phyloP scores from a whole-genome alignment of 2,329 filamentous ascomycete genomes.

The Penicillium sp. region DNA sequence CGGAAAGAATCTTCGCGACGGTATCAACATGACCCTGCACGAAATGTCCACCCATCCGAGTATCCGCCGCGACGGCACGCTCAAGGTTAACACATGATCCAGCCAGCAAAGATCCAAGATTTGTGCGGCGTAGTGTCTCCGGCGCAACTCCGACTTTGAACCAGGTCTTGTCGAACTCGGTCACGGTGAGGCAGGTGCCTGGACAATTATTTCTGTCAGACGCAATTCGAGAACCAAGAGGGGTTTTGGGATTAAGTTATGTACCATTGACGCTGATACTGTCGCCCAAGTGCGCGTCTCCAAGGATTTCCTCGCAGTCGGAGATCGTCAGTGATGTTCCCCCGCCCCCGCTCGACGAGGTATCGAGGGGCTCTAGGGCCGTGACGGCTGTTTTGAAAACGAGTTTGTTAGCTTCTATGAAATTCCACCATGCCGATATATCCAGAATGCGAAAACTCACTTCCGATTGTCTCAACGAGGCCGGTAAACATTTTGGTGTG shows the following conservation, averaged over 20 bases:
- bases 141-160: slow-evolving; percentile 96
- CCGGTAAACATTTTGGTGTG: slow-evolving; percentile 81
- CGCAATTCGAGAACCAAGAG: neutral
- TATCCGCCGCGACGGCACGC: slow-evolving; percentile 84
- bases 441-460: slow-evolving; percentile 54
- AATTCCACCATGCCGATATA: neutral
- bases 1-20: slow-evolving; percentile 70
- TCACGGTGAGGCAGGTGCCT: slow-evolving; percentile 89
- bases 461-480: slow-evolving; percentile 88
- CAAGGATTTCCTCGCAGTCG: slow-evolving; percentile 72
- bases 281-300: slow-evolving; percentile 83
- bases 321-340: slow-evolving; percentile 89
- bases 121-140: slow-evolving; percentile 92
- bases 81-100: slow-evolving; percentile 84
- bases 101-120: slow-evolving; percentile 73
- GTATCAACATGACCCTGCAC: slow-evolving; percentile 98
- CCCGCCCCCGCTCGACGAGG: slow-evolving; percentile 67
- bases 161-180: slow-evolving; percentile 59
- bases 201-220: neutral
- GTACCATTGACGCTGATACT: slow-evolving; percentile 89
- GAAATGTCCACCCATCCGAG: slow-evolving; percentile 97
- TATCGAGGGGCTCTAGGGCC: slow-evolving; percentile 76
- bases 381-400: slow-evolving; percentile 67
- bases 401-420: slow-evolving; percentile 25
- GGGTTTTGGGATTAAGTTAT: neutral